These are phyloP conservation scores for Colletotrichum destructivum DNA, from an alignment of 2,329 filamentous ascomycete species.

Conservation along the genomic window DNA sequence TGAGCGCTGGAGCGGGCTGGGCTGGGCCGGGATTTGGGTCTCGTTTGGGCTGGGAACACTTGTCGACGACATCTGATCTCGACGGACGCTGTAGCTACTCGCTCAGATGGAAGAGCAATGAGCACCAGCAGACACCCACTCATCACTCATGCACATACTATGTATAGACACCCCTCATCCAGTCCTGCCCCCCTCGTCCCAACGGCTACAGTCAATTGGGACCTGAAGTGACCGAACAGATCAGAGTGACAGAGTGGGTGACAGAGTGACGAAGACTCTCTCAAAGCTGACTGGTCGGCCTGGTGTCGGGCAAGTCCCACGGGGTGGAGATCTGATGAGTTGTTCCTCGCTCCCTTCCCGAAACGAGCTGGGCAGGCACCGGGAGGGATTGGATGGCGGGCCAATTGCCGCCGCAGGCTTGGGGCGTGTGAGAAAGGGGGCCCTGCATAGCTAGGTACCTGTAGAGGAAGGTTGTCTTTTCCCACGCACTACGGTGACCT, in stretches of 20 bases:
- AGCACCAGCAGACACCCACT: background rate
- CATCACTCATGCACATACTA: background rate
- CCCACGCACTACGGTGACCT: background rate
- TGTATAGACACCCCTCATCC: background rate
- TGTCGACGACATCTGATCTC: conserved; percentile 1
- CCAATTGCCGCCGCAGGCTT: conserved; percentile 41
- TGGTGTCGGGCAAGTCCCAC: conserved; percentile 25
- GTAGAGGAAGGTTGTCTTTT: background rate
- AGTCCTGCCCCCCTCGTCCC: conserved; percentile 13
- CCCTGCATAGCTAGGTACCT: conserved; percentile 11
- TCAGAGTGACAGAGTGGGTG: too few species aligned
- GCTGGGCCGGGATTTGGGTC: conserved; percentile 34
- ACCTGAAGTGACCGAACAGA: background rate
- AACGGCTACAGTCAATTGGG: background rate
- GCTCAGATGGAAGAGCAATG: background rate
- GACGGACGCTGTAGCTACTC: background rate
- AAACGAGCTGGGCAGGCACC: conserved; percentile 33
- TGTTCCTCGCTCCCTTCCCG: conserved; percentile 41
- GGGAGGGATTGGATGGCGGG: conserved; percentile 23
- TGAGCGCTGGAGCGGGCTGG: conserved; percentile 37
- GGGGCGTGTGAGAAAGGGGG: conserved; percentile 36
- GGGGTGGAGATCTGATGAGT: conserved; percentile 41
- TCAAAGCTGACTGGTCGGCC: background rate
- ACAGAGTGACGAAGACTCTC: background rate
- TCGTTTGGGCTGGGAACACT: conserved; percentile 26